Conservation (phyloP, 805 yeast genomes). For the Maudiozyma bulderi region DNA sequence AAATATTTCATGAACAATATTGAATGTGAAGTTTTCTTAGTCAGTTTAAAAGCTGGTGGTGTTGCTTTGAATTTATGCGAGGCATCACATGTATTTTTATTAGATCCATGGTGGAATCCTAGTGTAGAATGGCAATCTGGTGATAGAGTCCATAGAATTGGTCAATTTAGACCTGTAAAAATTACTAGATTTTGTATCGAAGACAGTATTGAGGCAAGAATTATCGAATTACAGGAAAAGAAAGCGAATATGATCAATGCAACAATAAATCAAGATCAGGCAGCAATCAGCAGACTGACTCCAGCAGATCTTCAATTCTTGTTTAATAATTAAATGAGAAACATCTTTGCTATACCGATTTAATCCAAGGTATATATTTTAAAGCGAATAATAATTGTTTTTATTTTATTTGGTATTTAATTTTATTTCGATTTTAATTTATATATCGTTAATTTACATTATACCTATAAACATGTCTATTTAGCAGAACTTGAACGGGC, state of each 20-base stretch:
- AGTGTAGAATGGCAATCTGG: conserved; percentile 97
- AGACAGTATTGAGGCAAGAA: conserved; percentile 93
- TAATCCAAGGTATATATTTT: not conserved
- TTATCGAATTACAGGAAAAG: conserved; percentile 91
- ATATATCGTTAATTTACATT: not conserved
- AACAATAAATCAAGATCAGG: conserved; percentile 85
- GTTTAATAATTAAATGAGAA: conserved; percentile 56
- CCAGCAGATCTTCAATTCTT: conserved; percentile 93
- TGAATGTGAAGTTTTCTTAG: conserved; percentile 85
- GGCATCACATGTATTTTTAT: conserved; percentile 88
- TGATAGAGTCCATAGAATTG: conserved; percentile 96
- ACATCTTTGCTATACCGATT: not conserved
- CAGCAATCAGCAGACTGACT: conserved; percentile 78
- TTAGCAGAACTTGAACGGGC: conserved; percentile 60
- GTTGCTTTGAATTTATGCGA: conserved; percentile 94
- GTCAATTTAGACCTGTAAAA: conserved; percentile 88
- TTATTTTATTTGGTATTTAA: not conserved
- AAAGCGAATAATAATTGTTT: not conserved
- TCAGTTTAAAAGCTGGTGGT: conserved; percentile 96
- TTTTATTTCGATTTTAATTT: not conserved
- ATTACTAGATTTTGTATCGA: conserved; percentile 90
- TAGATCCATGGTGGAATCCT: conserved; percentile 99
- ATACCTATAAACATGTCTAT: conserved; percentile 1
- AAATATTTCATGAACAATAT: conserved; percentile 88
- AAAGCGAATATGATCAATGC: conserved; percentile 98